Conservation (phyloP, 148 eudicot species). For the Polygonum maritimum region DNA sequence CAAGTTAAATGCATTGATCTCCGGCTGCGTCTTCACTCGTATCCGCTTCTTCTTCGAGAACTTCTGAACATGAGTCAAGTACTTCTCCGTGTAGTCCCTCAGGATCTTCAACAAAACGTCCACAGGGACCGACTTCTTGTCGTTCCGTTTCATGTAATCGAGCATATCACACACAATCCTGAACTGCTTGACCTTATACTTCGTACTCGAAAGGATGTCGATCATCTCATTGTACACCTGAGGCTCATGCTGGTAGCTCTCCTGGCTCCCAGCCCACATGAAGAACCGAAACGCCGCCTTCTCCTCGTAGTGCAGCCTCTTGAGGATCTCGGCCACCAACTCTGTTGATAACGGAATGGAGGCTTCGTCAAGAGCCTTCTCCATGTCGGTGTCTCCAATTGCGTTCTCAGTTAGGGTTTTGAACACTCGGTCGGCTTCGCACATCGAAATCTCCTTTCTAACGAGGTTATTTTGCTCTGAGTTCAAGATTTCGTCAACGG, state of each 20-base stretch:
- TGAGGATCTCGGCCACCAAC: constrained; percentile 48
- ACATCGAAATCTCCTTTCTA: not conserved
- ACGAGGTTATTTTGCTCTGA: constrained; percentile 5
- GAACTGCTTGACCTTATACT: constrained; percentile 61
- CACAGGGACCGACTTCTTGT: constrained; percentile 53
- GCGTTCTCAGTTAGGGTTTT: constrained; percentile 26
- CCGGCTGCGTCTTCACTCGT: constrained; percentile 61
- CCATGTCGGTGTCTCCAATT: constrained; percentile 36
- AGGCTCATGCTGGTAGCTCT: constrained; percentile 56
- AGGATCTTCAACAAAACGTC: constrained; percentile 53
- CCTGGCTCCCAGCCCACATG: constrained; percentile 76
- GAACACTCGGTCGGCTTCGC: constrained; percentile 34
- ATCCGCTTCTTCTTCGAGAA: constrained; percentile 74
- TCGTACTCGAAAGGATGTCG: constrained; percentile 75
- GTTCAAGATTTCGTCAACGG: constrained; percentile 3
- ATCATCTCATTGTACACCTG: constrained; percentile 72
- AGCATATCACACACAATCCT: constrained; percentile 73
- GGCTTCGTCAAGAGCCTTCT: constrained; percentile 36
- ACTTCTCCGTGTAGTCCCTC: constrained; percentile 67
- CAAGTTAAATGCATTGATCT: constrained; percentile 71
- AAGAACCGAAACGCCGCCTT: constrained; percentile 84
- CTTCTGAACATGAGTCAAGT: constrained; percentile 60
- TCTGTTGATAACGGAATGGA: constrained; percentile 37
- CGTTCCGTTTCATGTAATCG: constrained; percentile 78
- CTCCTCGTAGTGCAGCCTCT: constrained; percentile 62